These are phyloP conservation scores for Flaveria trinervia DNA, from an alignment of 129 eudicot genomes.

Conservation along the genomic window DNA sequence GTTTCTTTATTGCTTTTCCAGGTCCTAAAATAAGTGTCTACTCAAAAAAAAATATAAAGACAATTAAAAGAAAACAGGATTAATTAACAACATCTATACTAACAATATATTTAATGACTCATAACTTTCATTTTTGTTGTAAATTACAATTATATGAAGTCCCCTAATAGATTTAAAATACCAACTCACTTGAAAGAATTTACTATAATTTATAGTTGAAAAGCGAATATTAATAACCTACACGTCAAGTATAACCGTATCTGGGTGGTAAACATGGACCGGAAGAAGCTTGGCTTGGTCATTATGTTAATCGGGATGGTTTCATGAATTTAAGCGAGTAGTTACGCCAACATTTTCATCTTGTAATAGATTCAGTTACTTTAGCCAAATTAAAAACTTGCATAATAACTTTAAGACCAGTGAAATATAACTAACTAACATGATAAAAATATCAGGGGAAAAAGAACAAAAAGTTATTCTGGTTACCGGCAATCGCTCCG, in stretches of 20 bases:
- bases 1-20: neutral
- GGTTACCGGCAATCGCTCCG: constrained; percentile 96
- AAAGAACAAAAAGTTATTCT: constrained; percentile 67
- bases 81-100: too few species aligned
- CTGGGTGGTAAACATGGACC: too few species aligned
- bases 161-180: neutral
- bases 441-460: constrained; percentile 51
- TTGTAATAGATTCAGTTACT: neutral
- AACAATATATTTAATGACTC: too few species aligned
- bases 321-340: too few species aligned
- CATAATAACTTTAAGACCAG: neutral
- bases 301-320: too few species aligned
- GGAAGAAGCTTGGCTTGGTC: too few species aligned
- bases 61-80: too few species aligned
- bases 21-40: neutral
- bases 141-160: neutral
- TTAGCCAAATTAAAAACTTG: neutral
- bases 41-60: neutral
- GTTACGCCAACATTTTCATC: neutral
- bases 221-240: neutral
- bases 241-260: neutral
- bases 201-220: neutral
- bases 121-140: too few species aligned
- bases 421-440: neutral
- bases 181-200: neutral